Percentiles rank a stretch among this genome's conserved stretches.
These are phyloP conservation scores for Monosporozyma aquatica DNA, from an alignment of 805 yeast genomes.

Conservation along the genomic window DNA sequence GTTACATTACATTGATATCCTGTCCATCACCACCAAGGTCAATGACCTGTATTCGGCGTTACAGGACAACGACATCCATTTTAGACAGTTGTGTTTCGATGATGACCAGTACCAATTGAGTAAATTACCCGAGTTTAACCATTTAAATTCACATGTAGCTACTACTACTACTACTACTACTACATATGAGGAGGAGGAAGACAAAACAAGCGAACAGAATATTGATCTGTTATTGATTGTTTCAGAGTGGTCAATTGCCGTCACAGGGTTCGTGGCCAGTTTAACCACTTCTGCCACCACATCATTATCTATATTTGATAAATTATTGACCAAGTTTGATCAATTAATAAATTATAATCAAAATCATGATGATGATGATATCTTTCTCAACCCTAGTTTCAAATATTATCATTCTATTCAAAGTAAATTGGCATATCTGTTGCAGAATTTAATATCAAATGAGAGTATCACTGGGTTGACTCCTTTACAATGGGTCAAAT, in stretches of 20 bases:
- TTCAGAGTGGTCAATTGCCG: slow-evolving; percentile 22
- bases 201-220: no score
- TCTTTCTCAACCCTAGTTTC: background rate
- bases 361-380: background rate
- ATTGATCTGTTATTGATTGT: slow-evolving; percentile 11
- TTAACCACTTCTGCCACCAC: background rate
- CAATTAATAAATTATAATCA: slow-evolving; percentile 2
- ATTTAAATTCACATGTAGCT: no score
- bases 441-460: background rate
- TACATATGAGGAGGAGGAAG: background rate
- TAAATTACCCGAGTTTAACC: slow-evolving; percentile 16
- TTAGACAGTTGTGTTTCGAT: slow-evolving; percentile 26
- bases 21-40: slow-evolving; percentile 21
- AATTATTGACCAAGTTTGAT: slow-evolving; percentile 11
- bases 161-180: no score
- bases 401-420: background rate
- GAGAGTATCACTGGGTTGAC: slow-evolving; percentile 10
- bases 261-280: slow-evolving; percentile 11
- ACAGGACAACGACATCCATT: slow-evolving; percentile 15
- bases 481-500: slow-evolving; percentile 15
- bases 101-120: slow-evolving; percentile 19
- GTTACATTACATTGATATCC: slow-evolving; percentile 18
- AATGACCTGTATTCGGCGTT: slow-evolving; percentile 10
- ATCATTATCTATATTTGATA: slow-evolving; percentile 11
- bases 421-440: slow-evolving; percentile 5